Evolutionary conservation across 2,329 filamentous ascomycete species (phyloP), one percentile per base, ranked within the genome.

Genomic region (Chaetomium globosum): DNA sequence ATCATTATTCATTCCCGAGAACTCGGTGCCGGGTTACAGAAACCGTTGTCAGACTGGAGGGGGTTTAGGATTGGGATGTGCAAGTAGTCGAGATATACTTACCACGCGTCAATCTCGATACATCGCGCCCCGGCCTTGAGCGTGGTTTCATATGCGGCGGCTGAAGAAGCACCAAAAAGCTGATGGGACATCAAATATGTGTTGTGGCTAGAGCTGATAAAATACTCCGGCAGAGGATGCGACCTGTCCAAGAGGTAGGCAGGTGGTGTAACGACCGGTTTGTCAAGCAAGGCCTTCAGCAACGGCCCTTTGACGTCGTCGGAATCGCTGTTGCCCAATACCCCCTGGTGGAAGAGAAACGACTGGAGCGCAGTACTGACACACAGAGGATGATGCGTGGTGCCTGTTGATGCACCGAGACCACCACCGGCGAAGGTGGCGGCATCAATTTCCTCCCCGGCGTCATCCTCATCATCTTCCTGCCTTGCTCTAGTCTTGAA

Each of bases 181-280:
- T 91, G 89, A 74, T 91, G 87, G 0, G 87, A 88, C 71, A 87
- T 80, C 30, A 91, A 79, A 71, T 91, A 91, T 0, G 89, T 91
- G 75, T 91, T 91, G 77, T 91, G 89, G 68, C 86, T 89, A 4
- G 87, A 89, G 75, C 86, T 89, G 76, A 91, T 85, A 72, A 87
- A 91, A 75, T 91, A 91, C 69, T 90, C 87, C 1, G 87, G 84
- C 26, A 91, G 77, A 0, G 87, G 84, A 68, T 86, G 80, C 28
- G 65, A 67, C 26, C 65, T 43, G 52, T 71, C 69, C 5, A 64
- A 48, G n/a, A 69, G 65, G 9, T 59, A 16, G 13, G 16, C 13
- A 1, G 39, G 39, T 16, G 39, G 39, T 7, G 39, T 43, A n/a
- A 43, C 39, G 16, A 43, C 13, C 16, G 39, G 39, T 43, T 43